Conservation (phyloP, 2,329 filamentous ascomycete genomes). For the Tricladium varicosporioides region DNA sequence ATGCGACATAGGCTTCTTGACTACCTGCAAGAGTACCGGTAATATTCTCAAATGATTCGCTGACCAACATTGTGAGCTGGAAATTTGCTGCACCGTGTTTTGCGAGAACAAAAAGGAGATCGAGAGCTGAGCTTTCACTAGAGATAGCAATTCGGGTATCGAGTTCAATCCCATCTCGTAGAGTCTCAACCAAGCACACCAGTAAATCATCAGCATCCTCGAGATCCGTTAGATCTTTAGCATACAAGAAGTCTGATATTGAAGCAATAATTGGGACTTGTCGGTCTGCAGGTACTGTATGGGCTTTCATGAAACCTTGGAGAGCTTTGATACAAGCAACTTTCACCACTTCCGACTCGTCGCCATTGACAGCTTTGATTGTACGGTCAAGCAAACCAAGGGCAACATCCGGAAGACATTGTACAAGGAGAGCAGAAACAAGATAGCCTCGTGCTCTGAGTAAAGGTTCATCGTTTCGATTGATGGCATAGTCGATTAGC, state of each 20-base stretch:
- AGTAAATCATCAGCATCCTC: constrained; percentile 90
- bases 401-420: constrained; percentile 60
- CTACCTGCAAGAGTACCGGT: constrained; percentile 67
- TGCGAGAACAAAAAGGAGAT: constrained; percentile 83
- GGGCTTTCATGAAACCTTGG: constrained; percentile 59
- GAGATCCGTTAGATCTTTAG: constrained; percentile 78
- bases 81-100: constrained; percentile 88
- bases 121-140: constrained; percentile 69
- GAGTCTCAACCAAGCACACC: constrained; percentile 82
- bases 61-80: constrained; percentile 83
- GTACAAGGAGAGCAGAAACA: constrained; percentile 76
- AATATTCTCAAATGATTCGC: constrained; percentile 88
- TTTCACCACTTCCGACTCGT: constrained; percentile 84
- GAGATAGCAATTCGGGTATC: constrained; percentile 74
- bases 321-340: constrained; percentile 87
- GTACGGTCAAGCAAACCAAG: constrained; percentile 67
- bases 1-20: constrained; percentile 66
- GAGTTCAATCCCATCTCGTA: constrained; percentile 78
- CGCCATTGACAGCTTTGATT: constrained; percentile 71
- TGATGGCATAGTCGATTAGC: constrained; percentile 76
- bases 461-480: constrained; percentile 67
- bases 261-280: constrained; percentile 62
- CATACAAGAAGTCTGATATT: constrained; percentile 70
- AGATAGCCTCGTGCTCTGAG: constrained; percentile 85
- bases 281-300: constrained; percentile 49